These are phyloP conservation scores for Teratosphaeria nubilosa DNA, from an alignment of 2,329 filamentous ascomycete species.

Conservation along the genomic window DNA sequence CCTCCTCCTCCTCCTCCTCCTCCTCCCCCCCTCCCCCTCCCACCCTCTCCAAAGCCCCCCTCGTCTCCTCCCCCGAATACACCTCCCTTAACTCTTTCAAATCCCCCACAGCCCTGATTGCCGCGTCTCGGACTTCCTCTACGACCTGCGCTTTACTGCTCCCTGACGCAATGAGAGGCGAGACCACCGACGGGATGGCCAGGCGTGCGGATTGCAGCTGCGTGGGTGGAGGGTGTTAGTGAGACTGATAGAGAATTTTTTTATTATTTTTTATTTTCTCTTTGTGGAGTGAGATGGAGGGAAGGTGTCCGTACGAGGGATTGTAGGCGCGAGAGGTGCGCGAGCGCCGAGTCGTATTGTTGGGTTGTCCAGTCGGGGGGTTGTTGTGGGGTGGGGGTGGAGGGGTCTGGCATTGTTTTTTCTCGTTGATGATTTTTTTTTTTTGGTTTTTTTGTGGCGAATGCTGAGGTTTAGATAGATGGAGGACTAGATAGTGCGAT, in stretches of 20 bases:
- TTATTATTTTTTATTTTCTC: too few relatives aligned
- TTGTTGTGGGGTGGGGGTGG: not conserved
- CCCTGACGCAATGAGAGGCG: constrained; percentile 23
- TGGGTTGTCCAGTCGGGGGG: constrained; percentile 9
- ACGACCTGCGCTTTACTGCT: constrained; percentile 26
- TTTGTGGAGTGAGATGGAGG: not conserved
- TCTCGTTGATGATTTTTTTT: not conserved
- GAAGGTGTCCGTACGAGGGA: constrained; percentile 25
- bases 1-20: constrained; percentile 11
- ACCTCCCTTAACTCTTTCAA: constrained; percentile 28
- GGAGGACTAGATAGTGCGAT: too few relatives aligned
- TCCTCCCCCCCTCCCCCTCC: constrained; percentile 15
- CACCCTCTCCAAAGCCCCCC: constrained; percentile 25
- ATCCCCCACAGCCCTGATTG: constrained; percentile 25
- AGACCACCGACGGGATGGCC: constrained; percentile 32
- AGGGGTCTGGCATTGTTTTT: not conserved
- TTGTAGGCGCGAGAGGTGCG: constrained; percentile 35
- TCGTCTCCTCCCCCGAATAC: constrained; percentile 30
- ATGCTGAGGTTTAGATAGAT: too few relatives aligned
- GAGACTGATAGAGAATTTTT: too few relatives aligned
- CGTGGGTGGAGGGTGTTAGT: constrained; percentile 7
- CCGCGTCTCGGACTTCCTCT: constrained; percentile 28
- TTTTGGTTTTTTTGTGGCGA: not conserved
- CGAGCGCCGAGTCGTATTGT: constrained; percentile 30
- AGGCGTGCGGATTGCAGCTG: constrained; percentile 35